Percentiles rank a stretch among this genome's conserved stretches.
These are phyloP conservation scores for Sporothrix curviconia DNA, from an alignment of 2,329 filamentous ascomycete genomes.

Conservation along the genomic window DNA sequence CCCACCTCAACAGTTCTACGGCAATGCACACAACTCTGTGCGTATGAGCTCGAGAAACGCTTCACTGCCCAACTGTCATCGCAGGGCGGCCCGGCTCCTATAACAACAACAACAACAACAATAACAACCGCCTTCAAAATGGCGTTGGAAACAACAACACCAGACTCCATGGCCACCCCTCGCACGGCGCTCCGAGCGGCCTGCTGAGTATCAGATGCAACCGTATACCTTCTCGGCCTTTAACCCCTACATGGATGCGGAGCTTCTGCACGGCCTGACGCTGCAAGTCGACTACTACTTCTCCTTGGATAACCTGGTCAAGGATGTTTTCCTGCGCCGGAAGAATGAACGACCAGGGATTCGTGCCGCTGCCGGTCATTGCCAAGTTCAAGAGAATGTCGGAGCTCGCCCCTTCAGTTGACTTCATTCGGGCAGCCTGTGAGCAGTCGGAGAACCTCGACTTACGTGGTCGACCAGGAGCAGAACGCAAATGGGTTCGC, in stretches of 20 bases:
- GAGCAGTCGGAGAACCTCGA: constrained; percentile 68
- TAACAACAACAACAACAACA: too few relatives aligned
- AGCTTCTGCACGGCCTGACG: constrained; percentile 36
- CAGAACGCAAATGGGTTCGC: constrained; percentile 71
- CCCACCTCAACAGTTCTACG: constrained; percentile 36
- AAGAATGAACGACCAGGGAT: constrained; percentile 96
- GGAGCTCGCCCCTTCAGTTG: constrained; percentile 62
- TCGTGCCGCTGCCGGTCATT: constrained; percentile 73
- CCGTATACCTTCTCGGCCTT: neutral
- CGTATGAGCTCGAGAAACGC: neutral
- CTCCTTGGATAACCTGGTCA: constrained; percentile 89
- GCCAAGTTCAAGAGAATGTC: constrained; percentile 81
- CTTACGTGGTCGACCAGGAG: constrained; percentile 66
- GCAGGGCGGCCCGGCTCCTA: too few relatives aligned
- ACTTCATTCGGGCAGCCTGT: constrained; percentile 68
- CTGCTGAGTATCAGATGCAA: constrained; percentile 16
- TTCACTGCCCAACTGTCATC: constrained; percentile 10
- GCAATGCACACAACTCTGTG: constrained; percentile 18
- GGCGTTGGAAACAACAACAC: constrained; percentile 10
- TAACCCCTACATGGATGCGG: constrained; percentile 14
- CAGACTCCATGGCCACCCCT: constrained; percentile 25
- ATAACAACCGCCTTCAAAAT: constrained; percentile 15
- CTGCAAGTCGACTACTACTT: constrained; percentile 84
- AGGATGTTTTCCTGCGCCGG: constrained; percentile 79
- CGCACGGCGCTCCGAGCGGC: constrained; percentile 13